Evolutionary conservation across 208 protist species (phyloP), one percentile per base, ranked within the genome.

Genomic region (Porcisia deanei): DNA sequence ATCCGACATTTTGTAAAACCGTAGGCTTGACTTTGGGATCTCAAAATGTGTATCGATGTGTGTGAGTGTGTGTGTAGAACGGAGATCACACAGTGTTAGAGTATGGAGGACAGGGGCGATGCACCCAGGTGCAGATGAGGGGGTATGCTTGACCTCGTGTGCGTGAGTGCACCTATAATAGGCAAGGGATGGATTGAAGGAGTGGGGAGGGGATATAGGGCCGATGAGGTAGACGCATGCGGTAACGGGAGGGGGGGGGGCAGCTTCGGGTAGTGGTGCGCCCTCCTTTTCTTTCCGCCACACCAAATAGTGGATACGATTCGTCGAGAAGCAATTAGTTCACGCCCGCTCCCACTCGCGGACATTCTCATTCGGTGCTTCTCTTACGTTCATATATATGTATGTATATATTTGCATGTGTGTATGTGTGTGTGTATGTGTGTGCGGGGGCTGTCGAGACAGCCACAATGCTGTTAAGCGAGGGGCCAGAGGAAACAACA

Each of bases 1-100:
- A 65, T 58, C 77, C 25, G 76, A 73, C 79, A 77, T 84, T 39
- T 30, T 1, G 65, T 41, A 57, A 14, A 2, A 6, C 45, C 12
- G 25, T 70, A 37, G 12, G 45, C n/a, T n/a, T 70, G 65, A 25
- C 10, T 25, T 70, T 16, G 41, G 45, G 22, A n/a, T 70, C 22
- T 30, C 16, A 47, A 8, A 55, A 41, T 55, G 45, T 39, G 65
- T 41, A 55, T 55, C 43, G 5, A 39, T 53, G 64, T 68, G 22
- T 52, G 22, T 52, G 37, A 37, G 63, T 37, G 65, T 25, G 22
- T 37, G 22, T 0, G 65, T 55, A 41, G 39, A 37, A 22, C 53
- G 9, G 39, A 37, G 45, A 70, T 55, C n/a, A 34, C 61, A 49
- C 61, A 14, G 39, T 30, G 12, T 18, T 16, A n/a, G 10, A 12